These are phyloP conservation scores for Suillus subalutaceus DNA, from an alignment of 768 basidiomycete species.

Conservation along the genomic window DNA sequence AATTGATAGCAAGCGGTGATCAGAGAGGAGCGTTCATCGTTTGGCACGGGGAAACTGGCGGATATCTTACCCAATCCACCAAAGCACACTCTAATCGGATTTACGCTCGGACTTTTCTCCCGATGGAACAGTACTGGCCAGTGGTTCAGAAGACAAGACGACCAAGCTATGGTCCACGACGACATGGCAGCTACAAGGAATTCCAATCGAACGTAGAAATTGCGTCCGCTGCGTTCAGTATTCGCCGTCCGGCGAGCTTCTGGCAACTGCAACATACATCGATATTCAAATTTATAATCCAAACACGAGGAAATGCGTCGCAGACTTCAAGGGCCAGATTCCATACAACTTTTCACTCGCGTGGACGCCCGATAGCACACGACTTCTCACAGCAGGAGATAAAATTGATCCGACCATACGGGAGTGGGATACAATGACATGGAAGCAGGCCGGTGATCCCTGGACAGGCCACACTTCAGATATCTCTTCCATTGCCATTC, in stretches of 20 bases:
- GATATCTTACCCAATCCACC: background rate
- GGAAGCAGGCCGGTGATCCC: background rate
- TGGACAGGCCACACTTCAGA: background rate
- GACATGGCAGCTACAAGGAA: background rate
- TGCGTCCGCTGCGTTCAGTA: background rate
- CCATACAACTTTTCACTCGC: background rate
- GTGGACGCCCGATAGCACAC: background rate
- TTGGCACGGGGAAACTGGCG: slow-evolving; percentile 1
- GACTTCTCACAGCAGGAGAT: background rate
- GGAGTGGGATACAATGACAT: background rate
- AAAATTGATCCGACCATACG: background rate
- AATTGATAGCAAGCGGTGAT: background rate
- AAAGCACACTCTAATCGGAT: background rate
- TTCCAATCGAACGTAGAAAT: background rate
- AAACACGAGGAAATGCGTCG: background rate
- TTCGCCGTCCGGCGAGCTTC: background rate
- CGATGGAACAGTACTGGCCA: background rate
- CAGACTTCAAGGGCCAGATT: background rate
- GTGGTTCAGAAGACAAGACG: background rate
- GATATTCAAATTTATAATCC: background rate
- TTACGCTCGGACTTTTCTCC: background rate
- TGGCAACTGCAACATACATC: background rate
- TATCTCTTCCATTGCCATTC: background rate
- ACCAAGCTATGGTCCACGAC: background rate
- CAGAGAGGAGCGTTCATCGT: background rate